A percentile compares a stretch with the other conserved stretches of the same genome.
These are phyloP conservation scores for Cunninghamia lanceolata DNA, from an alignment of 75 land plant genomes.

Conservation along the genomic window DNA sequence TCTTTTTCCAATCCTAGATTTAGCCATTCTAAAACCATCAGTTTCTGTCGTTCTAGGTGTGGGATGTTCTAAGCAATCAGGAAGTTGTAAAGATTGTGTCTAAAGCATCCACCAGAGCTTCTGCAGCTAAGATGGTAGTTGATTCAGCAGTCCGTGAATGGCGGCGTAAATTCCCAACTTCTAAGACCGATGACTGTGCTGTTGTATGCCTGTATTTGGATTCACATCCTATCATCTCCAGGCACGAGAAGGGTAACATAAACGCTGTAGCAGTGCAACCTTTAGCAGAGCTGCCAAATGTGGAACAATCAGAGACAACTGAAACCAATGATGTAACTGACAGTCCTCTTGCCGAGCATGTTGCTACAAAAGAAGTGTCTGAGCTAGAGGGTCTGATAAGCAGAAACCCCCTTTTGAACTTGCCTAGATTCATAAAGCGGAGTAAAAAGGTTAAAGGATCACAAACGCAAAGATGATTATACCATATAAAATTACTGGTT, in stretches of 20 bases:
- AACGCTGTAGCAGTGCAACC: constrained; percentile 15
- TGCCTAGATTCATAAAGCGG: constrained; percentile 42
- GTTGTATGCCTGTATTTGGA: constrained; percentile 64
- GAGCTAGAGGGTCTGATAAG: constrained; percentile 39
- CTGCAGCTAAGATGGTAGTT: constrained; percentile 47
- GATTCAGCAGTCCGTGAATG: constrained; percentile 50
- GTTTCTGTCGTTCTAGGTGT: constrained; percentile 39
- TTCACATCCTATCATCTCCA: not conserved
- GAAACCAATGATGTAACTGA: not conserved
- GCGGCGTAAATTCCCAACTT: constrained; percentile 47
- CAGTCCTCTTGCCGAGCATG: constrained; percentile 6
- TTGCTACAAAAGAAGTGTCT: constrained; percentile 25
- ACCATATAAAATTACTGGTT: not conserved
- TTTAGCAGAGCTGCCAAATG: not conserved
- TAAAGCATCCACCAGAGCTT: constrained; percentile 31
- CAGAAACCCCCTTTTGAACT: constrained; percentile 35
- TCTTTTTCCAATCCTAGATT: not conserved
- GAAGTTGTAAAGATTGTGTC: constrained; percentile 57
- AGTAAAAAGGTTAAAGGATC: not conserved
- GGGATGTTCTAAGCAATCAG: constrained; percentile 69
- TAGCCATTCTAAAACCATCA: not conserved
- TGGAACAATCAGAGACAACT: not conserved
- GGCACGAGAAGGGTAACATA: constrained; percentile 26
- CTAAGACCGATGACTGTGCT: constrained; percentile 67
- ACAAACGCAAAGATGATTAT: not conserved